phyloP scores from a whole-genome alignment of 2,329 filamentous ascomycete genomes.

The Berkeleyomyces rouxiae region DNA sequence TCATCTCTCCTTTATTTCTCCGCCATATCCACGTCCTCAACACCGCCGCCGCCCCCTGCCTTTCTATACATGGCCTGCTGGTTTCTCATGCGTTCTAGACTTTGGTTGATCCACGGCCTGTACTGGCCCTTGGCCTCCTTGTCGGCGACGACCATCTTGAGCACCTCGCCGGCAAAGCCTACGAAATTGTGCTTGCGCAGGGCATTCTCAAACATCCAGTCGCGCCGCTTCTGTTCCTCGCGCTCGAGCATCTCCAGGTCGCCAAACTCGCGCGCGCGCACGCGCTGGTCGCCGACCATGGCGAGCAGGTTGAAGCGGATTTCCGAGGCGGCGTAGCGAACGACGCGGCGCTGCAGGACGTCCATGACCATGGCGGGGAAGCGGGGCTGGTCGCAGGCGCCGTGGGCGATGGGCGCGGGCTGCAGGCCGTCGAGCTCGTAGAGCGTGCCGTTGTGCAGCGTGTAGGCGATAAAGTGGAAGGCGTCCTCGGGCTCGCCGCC shows the following conservation, averaged over 20 bases:
- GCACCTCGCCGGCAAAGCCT: constrained; percentile 76
- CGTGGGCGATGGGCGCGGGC: constrained; percentile 81
- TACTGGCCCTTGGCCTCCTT: constrained; percentile 53
- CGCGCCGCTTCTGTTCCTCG: constrained; percentile 68
- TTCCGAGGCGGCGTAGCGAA: constrained; percentile 68
- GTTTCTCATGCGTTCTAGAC: constrained; percentile 36
- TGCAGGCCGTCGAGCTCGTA: constrained; percentile 95
- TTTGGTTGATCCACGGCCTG: constrained; percentile 53
- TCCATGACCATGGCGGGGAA: constrained; percentile 71
- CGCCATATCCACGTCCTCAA: constrained; percentile 27
- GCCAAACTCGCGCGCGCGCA: constrained; percentile 62
- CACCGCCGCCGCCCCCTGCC: constrained; percentile 22
- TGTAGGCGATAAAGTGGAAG: constrained; percentile 97
- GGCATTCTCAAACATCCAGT: constrained; percentile 92
- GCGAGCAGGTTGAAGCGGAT: constrained; percentile 94
- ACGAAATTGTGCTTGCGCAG: constrained; percentile 89
- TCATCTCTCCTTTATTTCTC: background rate
- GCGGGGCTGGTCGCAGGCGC: constrained; percentile 47
- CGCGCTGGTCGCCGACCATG: constrained; percentile 69
- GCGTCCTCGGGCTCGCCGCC: constrained; percentile 65
- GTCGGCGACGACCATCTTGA: constrained; percentile 65
- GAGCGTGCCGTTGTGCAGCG: constrained; percentile 56
- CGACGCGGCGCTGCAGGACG: constrained; percentile 73
- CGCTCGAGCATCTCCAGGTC: constrained; percentile 61
- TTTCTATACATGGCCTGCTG: constrained; percentile 22